Evolutionary conservation across 1,139 yeast species (phyloP), one percentile per base, ranked within the genome.

Genomic region (Blastobotrys persicus): DNA sequence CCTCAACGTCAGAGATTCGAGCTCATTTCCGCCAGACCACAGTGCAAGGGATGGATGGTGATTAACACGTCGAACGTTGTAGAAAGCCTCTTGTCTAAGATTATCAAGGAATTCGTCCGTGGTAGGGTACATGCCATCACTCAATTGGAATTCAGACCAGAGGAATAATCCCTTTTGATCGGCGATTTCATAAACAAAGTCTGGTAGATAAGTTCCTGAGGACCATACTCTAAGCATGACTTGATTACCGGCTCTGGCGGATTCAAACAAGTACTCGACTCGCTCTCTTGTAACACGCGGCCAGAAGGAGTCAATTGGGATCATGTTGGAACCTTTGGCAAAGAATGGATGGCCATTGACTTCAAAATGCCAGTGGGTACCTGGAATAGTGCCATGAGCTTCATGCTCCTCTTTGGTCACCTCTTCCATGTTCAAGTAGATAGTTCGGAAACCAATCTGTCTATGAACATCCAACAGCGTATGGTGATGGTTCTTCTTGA

Each of bases 361-460:
- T 34, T 34, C 39, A 14, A 34, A 34, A 14, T 34, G 39, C 46
- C 41, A 44, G 33, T 44, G 33, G 3, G 46, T 34, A 11, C 46
- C 45, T 16, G 45, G 42, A 14, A 18, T 23, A n/a, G 17, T 17
- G 4, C 42, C 46, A 5, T 34, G 28, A 4, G 33, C 26, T 9
- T 23, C 28, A 4, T 16, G 17, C 4, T 44, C 33, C 26, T 44
- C 38, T 11, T 32, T n/a, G 4, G 45, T 13, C 11, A 42, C 45
- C 4, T 23, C 18, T 18, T 44, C 42, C 42, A 44, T 44, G 20
- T 44, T 44, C 12, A 35, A 40, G n/a, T 20, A 39, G 13, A 33
- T 32, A 11, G 40, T 41, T 23, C 44, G 16, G 20, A 41, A 41
- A 4, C 44, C 44, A 7, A 19, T 41, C 12, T 41, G 31, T 18